These are phyloP conservation scores for Dalbergia oliveri DNA, from an alignment of 306 rosid species.

Conservation along the genomic window DNA sequence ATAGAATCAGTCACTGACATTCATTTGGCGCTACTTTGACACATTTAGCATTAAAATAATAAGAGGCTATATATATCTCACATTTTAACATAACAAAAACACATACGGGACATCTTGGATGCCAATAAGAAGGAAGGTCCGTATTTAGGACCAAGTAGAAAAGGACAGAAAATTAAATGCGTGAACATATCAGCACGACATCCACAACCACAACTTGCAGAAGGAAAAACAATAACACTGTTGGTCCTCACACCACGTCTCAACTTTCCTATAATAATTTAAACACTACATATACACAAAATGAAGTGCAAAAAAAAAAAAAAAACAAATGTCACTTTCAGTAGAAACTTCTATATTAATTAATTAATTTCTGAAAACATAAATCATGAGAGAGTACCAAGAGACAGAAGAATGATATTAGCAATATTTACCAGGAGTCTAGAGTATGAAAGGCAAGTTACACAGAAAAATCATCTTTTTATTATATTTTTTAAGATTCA, in stretches of 20 bases:
- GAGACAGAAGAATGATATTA: slow-evolving; percentile 7
- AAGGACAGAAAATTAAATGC: slow-evolving; percentile 58
- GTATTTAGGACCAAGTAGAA: slow-evolving; percentile 54
- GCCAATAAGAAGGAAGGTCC: slow-evolving; percentile 46
- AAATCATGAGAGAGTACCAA: slow-evolving; percentile 23
- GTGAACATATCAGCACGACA: slow-evolving; percentile 55
- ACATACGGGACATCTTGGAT: slow-evolving; percentile 30
- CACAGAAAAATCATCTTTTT: background rate
- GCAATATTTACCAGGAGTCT: background rate
- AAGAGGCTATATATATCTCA: slow-evolving; percentile 11
- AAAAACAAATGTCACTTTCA: slow-evolving; percentile 56
- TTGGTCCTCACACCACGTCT: slow-evolving; percentile 67
- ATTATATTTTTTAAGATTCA: slow-evolving; percentile 4
- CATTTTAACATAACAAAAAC: slow-evolving; percentile 39
- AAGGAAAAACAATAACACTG: slow-evolving; percentile 49
- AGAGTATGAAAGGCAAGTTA: background rate
- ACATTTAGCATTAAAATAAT: slow-evolving; percentile 39
- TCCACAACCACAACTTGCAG: slow-evolving; percentile 77
- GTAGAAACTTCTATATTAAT: slow-evolving; percentile 19
- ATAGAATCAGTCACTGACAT: slow-evolving; percentile 54
- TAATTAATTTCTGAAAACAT: slow-evolving; percentile 23
- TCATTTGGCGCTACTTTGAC: slow-evolving; percentile 34
- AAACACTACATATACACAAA: slow-evolving; percentile 37
- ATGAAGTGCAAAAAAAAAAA: slow-evolving; percentile 38
- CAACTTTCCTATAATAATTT: slow-evolving; percentile 48